phyloP scores from a whole-genome alignment of 2,329 filamentous ascomycete genomes.

The Fusarium drepaniforme region DNA sequence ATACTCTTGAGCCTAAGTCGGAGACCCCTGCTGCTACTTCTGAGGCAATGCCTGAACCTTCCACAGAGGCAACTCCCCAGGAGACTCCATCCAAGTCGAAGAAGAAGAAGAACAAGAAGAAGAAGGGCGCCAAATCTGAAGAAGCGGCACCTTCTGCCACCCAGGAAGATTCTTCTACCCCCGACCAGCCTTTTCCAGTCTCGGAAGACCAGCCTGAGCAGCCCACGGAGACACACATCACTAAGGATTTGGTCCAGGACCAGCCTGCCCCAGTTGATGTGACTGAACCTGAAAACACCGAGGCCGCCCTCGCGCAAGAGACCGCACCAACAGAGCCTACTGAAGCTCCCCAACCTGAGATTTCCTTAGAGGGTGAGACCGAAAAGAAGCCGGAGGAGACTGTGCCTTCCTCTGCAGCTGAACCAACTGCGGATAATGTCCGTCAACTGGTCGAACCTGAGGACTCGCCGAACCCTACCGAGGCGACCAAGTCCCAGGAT shows the following conservation, averaged over 20 bases:
- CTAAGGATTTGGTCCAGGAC: slow-evolving; percentile 1
- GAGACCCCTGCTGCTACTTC: slow-evolving; percentile 2
- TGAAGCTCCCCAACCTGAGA: not conserved
- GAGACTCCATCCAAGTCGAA: slow-evolving; percentile 32
- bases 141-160: slow-evolving; percentile 21
- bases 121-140: slow-evolving; percentile 35
- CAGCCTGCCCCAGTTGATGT: not conserved
- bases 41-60: slow-evolving; percentile 19
- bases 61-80: slow-evolving; percentile 10
- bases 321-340: not conserved
- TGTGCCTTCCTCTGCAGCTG: not conserved
- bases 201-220: slow-evolving; percentile 6
- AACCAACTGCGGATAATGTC: not conserved
- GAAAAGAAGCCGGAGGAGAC: slow-evolving; percentile 12
- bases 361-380: not conserved
- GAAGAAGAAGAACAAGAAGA: slow-evolving; percentile 48
- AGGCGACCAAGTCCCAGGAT: slow-evolving; percentile 16
- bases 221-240: not conserved
- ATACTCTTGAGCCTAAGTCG: slow-evolving; percentile 7
- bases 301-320: not conserved
- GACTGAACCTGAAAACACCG: not conserved
- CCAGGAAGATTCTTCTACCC: slow-evolving; percentile 5
- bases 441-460: slow-evolving; percentile 8
- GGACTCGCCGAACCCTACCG: not conserved
- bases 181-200: slow-evolving; percentile 5